These are phyloP conservation scores for Phialophora macrospora DNA, from an alignment of 2,329 filamentous ascomycete genomes.

Conservation along the genomic window DNA sequence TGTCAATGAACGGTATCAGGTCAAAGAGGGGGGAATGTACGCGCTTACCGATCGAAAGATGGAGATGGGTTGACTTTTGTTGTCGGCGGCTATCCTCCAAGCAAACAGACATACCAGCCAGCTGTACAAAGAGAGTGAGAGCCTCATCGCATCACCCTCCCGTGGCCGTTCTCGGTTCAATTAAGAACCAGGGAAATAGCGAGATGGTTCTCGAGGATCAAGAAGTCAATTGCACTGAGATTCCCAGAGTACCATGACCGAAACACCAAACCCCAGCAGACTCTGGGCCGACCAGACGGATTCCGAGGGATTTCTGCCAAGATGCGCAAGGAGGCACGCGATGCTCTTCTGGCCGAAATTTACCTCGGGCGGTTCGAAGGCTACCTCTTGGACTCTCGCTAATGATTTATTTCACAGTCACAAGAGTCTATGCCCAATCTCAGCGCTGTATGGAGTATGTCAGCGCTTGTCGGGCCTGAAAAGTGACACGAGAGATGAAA, in stretches of 20 bases:
- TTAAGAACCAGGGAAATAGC: conserved; percentile 17
- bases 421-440: background rate
- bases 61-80: conserved; percentile 39
- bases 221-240: background rate
- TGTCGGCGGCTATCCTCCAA: conserved; percentile 40
- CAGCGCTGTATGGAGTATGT: background rate
- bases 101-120: conserved; percentile 38
- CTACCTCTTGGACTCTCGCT: background rate
- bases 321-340: conserved; percentile 15
- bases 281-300: background rate
- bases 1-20: conserved; percentile 13
- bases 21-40: background rate
- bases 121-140: conserved; percentile 21
- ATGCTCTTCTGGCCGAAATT: conserved; percentile 9
- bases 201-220: conserved; percentile 1
- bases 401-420: background rate
- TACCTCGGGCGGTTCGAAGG: background rate
- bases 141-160: conserved; percentile 20
- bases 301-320: conserved; percentile 12
- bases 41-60: conserved; percentile 47
- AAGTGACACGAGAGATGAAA: conserved; percentile 15
- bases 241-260: background rate
- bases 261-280: background rate
- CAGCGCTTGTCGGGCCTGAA: conserved; percentile 10
- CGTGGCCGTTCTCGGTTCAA: conserved; percentile 8